Conservation (phyloP, 2,329 filamentous ascomycete genomes). For the Lasiodiplodia gonubiensis region DNA sequence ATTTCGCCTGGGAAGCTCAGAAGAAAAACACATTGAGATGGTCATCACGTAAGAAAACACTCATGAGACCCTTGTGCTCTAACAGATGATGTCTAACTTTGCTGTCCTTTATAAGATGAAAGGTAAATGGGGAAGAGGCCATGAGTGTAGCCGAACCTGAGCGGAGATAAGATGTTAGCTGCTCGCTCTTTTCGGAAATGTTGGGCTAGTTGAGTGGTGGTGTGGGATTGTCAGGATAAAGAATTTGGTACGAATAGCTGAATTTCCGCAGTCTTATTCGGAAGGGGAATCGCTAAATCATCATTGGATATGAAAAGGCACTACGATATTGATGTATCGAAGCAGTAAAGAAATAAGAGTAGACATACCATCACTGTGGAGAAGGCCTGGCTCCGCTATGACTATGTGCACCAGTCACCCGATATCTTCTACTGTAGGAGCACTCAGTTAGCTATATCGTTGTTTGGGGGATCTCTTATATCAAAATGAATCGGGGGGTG, state of each 20-base stretch:
- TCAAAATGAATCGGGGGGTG: too few species aligned
- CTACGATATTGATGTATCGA: background rate
- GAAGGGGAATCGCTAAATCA: slow-evolving; percentile 26
- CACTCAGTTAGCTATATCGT: too few species aligned
- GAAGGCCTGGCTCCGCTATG: too few species aligned
- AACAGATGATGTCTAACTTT: background rate
- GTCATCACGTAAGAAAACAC: background rate
- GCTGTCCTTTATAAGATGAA: background rate
- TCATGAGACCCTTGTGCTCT: background rate
- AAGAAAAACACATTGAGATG: background rate
- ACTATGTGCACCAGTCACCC: too few species aligned
- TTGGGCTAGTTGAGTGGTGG: background rate
- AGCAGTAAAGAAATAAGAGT: background rate
- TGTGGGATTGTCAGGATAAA: background rate
- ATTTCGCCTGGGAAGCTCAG: background rate
- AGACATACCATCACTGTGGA: too few species aligned
- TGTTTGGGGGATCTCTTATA: too few species aligned
- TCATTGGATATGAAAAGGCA: background rate
- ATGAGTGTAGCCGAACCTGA: background rate
- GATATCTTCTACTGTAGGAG: too few species aligned
- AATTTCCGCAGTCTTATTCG: slow-evolving; percentile 8
- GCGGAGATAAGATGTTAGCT: background rate
- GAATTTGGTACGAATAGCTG: slow-evolving; percentile 24
- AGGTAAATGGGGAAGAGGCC: background rate
- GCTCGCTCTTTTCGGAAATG: background rate